Base-by-base conservation (phyloP, 2,329 filamentous ascomycete genomes). In the Nemania sp. region DNA sequence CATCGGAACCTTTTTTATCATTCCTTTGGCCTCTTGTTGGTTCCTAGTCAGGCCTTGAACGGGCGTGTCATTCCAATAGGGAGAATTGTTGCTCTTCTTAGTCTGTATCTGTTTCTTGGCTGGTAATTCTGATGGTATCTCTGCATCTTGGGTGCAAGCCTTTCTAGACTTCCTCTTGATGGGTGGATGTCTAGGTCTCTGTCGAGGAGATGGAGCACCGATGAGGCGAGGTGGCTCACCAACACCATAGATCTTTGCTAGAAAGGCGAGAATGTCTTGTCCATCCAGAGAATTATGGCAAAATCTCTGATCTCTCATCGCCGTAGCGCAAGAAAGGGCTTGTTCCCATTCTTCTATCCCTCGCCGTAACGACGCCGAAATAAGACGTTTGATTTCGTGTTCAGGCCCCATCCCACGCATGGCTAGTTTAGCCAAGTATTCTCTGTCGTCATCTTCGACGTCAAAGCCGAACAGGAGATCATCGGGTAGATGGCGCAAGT, bases 291-390 rank as follows among this genome's bases (percentile, higher is more conserved):
- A 70, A 13, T 73, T 26, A 2, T 61, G 35, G 35, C 63, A 69
- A 10, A 66, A 62, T 5, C 68, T 69, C 52, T 72, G 70, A 11
- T 76, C 67, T 54, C 61, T 73, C 71, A 80, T 64, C 2, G 76
- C 51, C 20, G 43, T 58, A 2, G 80, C 80, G 54, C 78, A 78
- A 18, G 69, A 71, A 22, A 81, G 62, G 47, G 78, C 72, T 70
- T 80, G 75, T 15, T 78, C 70, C 75, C 77, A 80, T 51, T 80
- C 75, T 53, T 81, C 79, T 10, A 73, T 59, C 0, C 78, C 77
- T 10, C 76, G 76, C 49, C 76, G 63, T n/a, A n/a, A n/a, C n/a
- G 1, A 82, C 69, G 53, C 78, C 77, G 8, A 76, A 8, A 68
- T 60, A 26, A 81, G 68, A 10, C 73, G 53, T 11, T 72, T 64